Evolutionary conservation across 1,284 basidiomycete genomes (phyloP).

Genomic region (Termitomyces sp.): DNA sequence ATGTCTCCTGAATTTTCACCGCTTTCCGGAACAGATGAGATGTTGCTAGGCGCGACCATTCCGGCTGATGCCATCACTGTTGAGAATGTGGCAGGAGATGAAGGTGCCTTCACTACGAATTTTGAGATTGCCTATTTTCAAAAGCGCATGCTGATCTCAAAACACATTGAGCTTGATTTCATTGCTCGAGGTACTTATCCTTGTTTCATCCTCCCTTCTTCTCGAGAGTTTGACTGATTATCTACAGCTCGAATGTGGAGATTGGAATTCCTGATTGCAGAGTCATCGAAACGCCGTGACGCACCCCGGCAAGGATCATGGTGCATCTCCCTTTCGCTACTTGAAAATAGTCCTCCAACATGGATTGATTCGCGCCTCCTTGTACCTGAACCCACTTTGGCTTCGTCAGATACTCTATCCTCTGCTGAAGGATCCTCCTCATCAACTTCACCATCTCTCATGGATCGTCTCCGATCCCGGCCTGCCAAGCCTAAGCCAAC

Average conservation of each 20-base stretch:
- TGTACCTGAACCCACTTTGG: conserved; percentile 36
- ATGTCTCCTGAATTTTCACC: conserved; percentile 43
- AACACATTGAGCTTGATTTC: conserved; percentile 52
- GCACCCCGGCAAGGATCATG: conserved; percentile 41
- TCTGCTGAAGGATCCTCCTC: neutral
- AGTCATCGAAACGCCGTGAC: conserved; percentile 8
- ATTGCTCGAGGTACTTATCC: conserved; percentile 55
- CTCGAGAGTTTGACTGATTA: neutral
- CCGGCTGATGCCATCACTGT: conserved; percentile 51
- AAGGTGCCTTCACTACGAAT: conserved; percentile 48
- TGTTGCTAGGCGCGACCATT: conserved; percentile 48
- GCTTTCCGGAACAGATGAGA: conserved; percentile 48
- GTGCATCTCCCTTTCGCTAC: conserved; percentile 48
- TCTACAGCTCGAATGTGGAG: conserved; percentile 57
- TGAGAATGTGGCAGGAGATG: conserved; percentile 41
- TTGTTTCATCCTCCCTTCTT: neutral
- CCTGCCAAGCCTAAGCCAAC: conserved; percentile 29
- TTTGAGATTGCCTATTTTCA: conserved; percentile 60
- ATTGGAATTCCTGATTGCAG: conserved; percentile 44
- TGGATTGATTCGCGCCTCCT: conserved; percentile 54
- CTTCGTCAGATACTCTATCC: neutral
- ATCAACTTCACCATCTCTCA: conserved; percentile 15
- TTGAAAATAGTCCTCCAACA: conserved; percentile 57
- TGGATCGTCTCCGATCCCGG: conserved; percentile 4
- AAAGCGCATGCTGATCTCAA: conserved; percentile 63